Conservation (phyloP, 495 filamentous ascomycete species). For the Pseudomonodictys pantanalensis region DNA sequence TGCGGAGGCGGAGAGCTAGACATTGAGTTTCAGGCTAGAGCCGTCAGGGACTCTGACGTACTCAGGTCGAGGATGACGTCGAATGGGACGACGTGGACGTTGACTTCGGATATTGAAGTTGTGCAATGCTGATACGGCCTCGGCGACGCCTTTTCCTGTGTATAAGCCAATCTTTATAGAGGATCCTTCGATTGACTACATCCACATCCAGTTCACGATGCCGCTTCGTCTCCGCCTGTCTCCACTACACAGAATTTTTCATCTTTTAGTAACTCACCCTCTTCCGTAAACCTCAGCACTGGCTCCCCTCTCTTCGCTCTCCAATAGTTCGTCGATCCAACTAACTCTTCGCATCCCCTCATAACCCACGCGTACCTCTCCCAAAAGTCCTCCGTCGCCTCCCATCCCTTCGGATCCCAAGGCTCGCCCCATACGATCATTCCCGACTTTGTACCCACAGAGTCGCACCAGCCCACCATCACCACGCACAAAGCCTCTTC, state of each 20-base stretch:
- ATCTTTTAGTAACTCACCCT: too few species aligned
- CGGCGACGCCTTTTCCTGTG: too few species aligned
- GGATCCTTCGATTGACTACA: too few species aligned
- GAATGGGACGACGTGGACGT: slow-evolving; percentile 11
- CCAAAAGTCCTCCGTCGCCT: not conserved
- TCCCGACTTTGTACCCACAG: not conserved
- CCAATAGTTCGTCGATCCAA: not conserved
- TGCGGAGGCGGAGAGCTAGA: slow-evolving; percentile 14
- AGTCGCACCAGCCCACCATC: not conserved
- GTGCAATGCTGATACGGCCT: slow-evolving; percentile 5
- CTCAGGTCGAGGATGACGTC: not conserved
- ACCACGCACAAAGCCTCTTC: not conserved
- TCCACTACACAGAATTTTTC: too few species aligned
- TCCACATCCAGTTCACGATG: too few species aligned
- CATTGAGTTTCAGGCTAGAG: slow-evolving; percentile 22
- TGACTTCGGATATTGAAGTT: slow-evolving; percentile 16
- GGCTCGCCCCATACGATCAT: not conserved
- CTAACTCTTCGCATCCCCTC: not conserved
- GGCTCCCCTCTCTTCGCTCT: not conserved
- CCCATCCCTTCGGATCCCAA: not conserved
- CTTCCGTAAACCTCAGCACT: too few species aligned
- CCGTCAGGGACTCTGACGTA: not conserved
- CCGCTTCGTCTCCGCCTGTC: too few species aligned
- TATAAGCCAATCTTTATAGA: too few species aligned
- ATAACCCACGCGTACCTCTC: not conserved